Evolutionary conservation across 164 flowering plant species (phyloP).

Genomic region (Houttuynia cordata): DNA sequence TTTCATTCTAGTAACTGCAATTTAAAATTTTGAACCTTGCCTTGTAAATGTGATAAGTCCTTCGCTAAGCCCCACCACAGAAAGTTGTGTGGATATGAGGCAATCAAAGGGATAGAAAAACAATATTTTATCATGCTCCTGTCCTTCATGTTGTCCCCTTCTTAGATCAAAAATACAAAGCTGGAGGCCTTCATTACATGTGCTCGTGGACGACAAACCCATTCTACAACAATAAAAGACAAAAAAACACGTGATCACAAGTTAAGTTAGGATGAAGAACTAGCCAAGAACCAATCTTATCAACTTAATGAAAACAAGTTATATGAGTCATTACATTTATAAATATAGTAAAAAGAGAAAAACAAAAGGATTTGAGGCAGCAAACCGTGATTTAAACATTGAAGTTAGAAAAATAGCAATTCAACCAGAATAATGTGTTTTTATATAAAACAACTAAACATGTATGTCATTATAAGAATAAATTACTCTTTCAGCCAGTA

Average conservation of each 20-base stretch:
- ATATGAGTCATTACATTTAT: too few species aligned
- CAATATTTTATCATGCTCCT: slow-evolving; percentile 84
- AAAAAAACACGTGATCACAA: not conserved
- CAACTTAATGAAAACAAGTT: too few species aligned
- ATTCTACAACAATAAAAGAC: slow-evolving; percentile 5
- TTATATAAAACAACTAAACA: too few species aligned
- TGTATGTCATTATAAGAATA: too few species aligned
- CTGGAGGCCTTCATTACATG: slow-evolving; percentile 32
- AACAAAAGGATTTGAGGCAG: too few species aligned
- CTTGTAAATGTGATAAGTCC: slow-evolving; percentile 91
- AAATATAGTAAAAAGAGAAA: too few species aligned
- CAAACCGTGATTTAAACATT: too few species aligned
- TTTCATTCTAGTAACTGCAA: too few species aligned
- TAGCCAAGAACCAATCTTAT: too few species aligned
- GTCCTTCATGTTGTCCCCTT: slow-evolving; percentile 86
- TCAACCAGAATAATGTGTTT: too few species aligned
- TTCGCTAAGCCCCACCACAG: slow-evolving; percentile 88
- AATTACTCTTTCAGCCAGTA: too few species aligned
- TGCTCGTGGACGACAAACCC: slow-evolving; percentile 53
- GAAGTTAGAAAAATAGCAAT: too few species aligned
- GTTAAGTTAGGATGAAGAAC: not conserved
- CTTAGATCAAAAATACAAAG: slow-evolving; percentile 75
- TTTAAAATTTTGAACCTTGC: slow-evolving; percentile 15
- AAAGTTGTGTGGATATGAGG: slow-evolving; percentile 62
- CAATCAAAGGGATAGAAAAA: slow-evolving; percentile 78